phyloP scores from a whole-genome alignment of 2,329 filamentous ascomycete species.

The Cucurbitaria berberidis region DNA sequence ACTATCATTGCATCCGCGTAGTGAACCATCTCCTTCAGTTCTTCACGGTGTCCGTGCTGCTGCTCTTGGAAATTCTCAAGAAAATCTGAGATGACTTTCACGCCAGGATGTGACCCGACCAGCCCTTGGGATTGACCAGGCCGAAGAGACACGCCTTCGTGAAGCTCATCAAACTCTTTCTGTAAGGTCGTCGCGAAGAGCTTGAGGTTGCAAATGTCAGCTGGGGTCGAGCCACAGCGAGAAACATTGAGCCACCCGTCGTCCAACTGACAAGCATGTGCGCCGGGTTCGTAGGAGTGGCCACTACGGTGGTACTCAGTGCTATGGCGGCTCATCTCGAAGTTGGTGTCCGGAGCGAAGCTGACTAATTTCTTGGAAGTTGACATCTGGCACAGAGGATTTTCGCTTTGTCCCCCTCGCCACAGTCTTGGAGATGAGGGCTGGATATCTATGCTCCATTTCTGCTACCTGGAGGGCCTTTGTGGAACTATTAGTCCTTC shows the following conservation, averaged over 20 bases:
- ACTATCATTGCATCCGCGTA: not conserved
- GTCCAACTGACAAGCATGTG: not conserved
- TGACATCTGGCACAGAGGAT: not conserved
- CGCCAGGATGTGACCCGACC: not conserved
- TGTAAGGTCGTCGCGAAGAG: not conserved
- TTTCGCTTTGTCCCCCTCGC: not conserved
- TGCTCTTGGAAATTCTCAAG: not conserved
- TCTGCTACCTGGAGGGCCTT: not conserved
- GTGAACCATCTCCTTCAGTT: not conserved
- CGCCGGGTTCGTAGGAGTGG: not conserved
- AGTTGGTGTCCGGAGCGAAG: not conserved
- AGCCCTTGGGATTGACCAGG: not conserved
- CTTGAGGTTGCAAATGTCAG: not conserved
- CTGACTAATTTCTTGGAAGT: not conserved
- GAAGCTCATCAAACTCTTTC: not conserved
- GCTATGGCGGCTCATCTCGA: not conserved
- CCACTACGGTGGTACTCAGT: not conserved
- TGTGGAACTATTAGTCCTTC: not conserved
- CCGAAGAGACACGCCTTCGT: not conserved
- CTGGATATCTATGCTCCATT: not conserved
- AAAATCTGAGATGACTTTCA: not conserved
- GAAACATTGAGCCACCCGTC: not conserved
- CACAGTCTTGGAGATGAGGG: not conserved
- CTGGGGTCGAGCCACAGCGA: not conserved
- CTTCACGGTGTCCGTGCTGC: not conserved